Evolutionary conservation across 805 yeast genomes (phyloP).

Genomic region (Wickerhamia fluorescens): DNA sequence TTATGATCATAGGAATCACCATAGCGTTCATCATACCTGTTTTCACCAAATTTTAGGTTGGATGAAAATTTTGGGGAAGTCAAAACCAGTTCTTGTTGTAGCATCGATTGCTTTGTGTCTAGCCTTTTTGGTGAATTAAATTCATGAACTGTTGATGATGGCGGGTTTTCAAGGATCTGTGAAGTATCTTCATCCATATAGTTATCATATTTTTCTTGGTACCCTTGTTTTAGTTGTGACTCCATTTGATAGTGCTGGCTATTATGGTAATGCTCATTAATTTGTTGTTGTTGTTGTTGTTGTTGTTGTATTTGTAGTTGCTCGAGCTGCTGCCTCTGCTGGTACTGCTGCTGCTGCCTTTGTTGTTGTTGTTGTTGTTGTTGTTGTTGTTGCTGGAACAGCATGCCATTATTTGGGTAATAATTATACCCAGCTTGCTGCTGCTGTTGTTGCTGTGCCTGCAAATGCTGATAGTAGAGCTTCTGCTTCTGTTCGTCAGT

Average conservation of each 20-base stretch:
- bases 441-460: slow-evolving; percentile 10
- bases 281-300: slow-evolving; percentile 8
- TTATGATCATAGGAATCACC: slow-evolving; percentile 3
- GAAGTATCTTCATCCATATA: slow-evolving; percentile 37
- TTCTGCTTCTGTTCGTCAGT: slow-evolving; percentile 26
- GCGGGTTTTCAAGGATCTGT: slow-evolving; percentile 11
- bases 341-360: slow-evolving; percentile 13
- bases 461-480: slow-evolving; percentile 20
- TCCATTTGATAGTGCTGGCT: no score
- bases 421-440: no score
- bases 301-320: no score
- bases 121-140: slow-evolving; percentile 1
- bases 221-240: no score
- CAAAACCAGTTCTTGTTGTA: slow-evolving; percentile 2
- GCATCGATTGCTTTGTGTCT: no score
- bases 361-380: slow-evolving; percentile 6
- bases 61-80: slow-evolving; percentile 10
- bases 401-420: no score
- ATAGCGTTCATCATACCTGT: slow-evolving; percentile 7
- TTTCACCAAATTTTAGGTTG: slow-evolving; percentile 7
- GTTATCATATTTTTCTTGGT: no score
- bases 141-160: slow-evolving; percentile 1
- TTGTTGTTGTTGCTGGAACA: no score
- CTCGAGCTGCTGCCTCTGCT: slow-evolving; percentile 9
- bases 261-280: no score